phyloP scores from a whole-genome alignment of 768 basidiomycete species.

The Ramaria sp. region DNA sequence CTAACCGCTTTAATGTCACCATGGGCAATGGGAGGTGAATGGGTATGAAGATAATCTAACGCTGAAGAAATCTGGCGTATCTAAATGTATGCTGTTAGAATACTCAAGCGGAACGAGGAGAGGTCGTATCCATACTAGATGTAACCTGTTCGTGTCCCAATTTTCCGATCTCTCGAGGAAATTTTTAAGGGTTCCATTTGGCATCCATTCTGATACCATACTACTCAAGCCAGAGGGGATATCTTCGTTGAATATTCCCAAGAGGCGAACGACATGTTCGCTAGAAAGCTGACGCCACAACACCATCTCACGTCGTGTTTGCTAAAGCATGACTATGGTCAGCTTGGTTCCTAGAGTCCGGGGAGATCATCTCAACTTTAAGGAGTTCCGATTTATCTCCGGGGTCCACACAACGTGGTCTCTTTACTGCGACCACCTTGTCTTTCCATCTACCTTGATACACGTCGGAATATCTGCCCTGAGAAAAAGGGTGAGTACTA shows the following conservation, averaged over 20 bases:
- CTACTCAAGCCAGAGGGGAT: neutral
- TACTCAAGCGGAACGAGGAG: neutral
- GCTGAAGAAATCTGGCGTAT: neutral
- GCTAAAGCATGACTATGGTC: neutral
- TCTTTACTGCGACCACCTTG: neutral
- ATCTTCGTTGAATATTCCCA: neutral
- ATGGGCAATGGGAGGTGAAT: neutral
- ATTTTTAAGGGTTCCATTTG: neutral
- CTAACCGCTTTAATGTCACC: slow-evolving; percentile 3
- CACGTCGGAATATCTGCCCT: neutral
- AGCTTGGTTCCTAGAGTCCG: neutral
- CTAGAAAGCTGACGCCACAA: neutral
- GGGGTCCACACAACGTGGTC: neutral
- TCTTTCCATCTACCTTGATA: neutral
- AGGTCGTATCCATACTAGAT: neutral
- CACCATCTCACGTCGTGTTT: neutral
- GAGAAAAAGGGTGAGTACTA: neutral
- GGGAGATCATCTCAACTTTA: neutral
- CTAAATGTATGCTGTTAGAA: neutral
- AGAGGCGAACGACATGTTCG: neutral
- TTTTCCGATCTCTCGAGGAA: neutral
- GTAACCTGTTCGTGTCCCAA: neutral
- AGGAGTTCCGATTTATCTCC: neutral
- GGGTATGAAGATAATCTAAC: neutral
- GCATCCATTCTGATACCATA: slow-evolving; percentile 3